Evolutionary conservation across 371 early-diverging fungal genomes (phyloP).

Genomic region (Dichotomocladium elegans): DNA sequence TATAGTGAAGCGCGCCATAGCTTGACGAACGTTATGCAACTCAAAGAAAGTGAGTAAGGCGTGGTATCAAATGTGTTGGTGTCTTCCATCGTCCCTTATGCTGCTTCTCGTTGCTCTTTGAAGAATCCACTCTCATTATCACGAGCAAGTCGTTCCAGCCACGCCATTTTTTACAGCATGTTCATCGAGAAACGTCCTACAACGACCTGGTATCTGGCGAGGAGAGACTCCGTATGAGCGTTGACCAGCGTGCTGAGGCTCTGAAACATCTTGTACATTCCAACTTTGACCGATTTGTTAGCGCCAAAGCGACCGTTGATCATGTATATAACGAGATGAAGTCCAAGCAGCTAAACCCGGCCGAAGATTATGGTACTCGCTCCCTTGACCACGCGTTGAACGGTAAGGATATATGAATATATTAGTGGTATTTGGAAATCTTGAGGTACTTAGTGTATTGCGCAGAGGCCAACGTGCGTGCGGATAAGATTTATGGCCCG

Average conservation of each 20-base stretch:
- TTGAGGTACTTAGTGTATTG: neutral
- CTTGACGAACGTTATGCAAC: conserved; percentile 24
- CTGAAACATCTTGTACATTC: conserved; percentile 86
- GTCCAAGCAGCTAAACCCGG: conserved; percentile 71
- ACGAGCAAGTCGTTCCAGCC: conserved; percentile 78
- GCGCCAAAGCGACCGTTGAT: conserved; percentile 93
- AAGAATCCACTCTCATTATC: conserved; percentile 41
- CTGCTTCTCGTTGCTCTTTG: no score
- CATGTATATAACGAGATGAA: conserved; percentile 91
- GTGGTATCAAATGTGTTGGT: neutral
- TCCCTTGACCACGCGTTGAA: conserved; percentile 25
- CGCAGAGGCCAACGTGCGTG: conserved; percentile 63
- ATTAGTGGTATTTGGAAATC: neutral
- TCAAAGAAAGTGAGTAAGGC: conserved; percentile 42
- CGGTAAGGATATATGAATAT: conserved; percentile 14
- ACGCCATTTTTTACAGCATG: conserved; percentile 71
- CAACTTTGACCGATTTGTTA: conserved; percentile 95
- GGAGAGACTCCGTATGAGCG: conserved; percentile 62
- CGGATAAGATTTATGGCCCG: conserved; percentile 84
- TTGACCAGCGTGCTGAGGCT: conserved; percentile 82
- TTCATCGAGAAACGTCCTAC: conserved; percentile 81
- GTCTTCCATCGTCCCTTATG: no score
- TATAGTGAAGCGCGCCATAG: conserved; percentile 28
- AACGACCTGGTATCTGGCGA: conserved; percentile 77
- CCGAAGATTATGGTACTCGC: conserved; percentile 78